Conservation (phyloP, 257 asterid genomes). For the Leonotis leonurus region DNA sequence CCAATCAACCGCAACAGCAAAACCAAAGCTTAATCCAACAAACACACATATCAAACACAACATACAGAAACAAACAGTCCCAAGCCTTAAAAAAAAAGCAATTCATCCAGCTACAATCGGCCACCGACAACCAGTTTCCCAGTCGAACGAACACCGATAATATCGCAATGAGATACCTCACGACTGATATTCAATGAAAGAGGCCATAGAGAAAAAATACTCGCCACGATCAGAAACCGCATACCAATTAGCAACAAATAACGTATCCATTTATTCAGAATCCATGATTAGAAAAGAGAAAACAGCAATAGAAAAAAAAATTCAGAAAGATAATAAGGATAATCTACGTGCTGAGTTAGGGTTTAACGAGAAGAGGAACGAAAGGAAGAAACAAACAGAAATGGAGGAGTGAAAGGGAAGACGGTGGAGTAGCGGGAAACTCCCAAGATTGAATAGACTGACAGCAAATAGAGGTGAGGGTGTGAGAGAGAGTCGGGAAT, state of each 20-base stretch:
- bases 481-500: conserved; percentile 18
- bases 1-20: neutral
- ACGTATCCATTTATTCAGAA: neutral
- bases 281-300: neutral
- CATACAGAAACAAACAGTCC: neutral
- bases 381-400: conserved; percentile 12
- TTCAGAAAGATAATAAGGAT: neutral
- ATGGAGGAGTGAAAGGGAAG: conserved; percentile 21
- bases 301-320: neutral
- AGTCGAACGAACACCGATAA: neutral
- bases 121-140: conserved; percentile 14
- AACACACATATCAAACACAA: neutral
- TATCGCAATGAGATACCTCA: neutral
- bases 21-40: conserved; percentile 8
- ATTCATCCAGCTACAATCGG: conserved; percentile 21
- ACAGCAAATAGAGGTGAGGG: conserved; percentile 17
- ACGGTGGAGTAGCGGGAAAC: conserved; percentile 39
- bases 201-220: neutral
- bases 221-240: conserved; percentile 12
- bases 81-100: neutral
- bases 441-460: conserved; percentile 29
- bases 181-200: neutral
- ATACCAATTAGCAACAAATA: conserved; percentile 11
- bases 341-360: conserved; percentile 21
- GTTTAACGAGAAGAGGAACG: conserved; percentile 20